phyloP scores from a whole-genome alignment of 345 rosid genomes.

The Salix purpurea region DNA sequence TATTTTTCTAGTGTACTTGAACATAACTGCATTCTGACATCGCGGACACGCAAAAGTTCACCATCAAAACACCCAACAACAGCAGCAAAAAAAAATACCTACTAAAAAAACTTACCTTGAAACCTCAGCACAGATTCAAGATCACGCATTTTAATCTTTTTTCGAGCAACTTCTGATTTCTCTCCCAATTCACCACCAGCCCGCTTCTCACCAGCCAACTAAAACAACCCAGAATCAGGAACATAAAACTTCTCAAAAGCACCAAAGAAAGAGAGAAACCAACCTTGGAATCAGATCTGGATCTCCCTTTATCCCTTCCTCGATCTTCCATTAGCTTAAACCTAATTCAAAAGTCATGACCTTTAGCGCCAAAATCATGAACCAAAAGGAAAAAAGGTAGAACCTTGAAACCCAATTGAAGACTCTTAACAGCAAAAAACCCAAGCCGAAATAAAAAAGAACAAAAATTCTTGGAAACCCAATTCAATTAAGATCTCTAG shows the following conservation, averaged over 20 bases:
- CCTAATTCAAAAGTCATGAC: not conserved
- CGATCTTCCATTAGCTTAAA: conserved; percentile 9
- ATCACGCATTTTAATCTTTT: conserved; percentile 34
- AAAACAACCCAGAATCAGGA: not conserved
- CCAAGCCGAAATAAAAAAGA: not conserved
- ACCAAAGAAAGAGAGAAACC: not conserved
- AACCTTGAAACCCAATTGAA: not conserved
- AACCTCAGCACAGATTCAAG: conserved; percentile 20
- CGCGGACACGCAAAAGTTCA: not conserved
- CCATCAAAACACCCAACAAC: not conserved
- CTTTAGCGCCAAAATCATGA: not conserved
- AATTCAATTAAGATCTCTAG: not conserved
- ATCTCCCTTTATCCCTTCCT: not conserved
- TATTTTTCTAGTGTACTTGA: not conserved
- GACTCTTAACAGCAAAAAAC: not conserved
- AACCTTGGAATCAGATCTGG: conserved; percentile 10
- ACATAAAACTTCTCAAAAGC: not conserved
- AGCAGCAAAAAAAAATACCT: not conserved
- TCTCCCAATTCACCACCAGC: conserved; percentile 7
- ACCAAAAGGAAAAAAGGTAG: not conserved
- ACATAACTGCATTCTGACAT: not conserved
- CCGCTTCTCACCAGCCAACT: conserved; percentile 24
- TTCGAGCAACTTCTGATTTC: conserved; percentile 13
- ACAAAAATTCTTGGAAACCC: not conserved
- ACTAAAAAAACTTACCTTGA: conserved; percentile 26